phyloP scores from a whole-genome alignment of 192 early-diverging fungal species.

The Diversispora epigaea region DNA sequence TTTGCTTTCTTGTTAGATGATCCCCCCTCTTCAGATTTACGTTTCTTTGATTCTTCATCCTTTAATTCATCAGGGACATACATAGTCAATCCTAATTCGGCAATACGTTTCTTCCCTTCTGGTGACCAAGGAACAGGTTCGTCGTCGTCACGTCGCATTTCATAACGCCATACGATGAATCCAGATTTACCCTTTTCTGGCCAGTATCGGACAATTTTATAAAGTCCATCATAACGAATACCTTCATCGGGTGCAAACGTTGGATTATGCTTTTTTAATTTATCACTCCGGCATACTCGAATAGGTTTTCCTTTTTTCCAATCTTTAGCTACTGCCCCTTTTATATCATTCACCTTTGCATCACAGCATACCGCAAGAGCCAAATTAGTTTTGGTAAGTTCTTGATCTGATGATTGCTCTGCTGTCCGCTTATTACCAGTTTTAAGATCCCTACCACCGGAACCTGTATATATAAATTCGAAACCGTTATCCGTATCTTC shows the following conservation, averaged over 20 bases:
- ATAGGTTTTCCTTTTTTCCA: constrained; percentile 57
- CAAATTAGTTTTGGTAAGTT: constrained; percentile 56
- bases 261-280: constrained; percentile 48
- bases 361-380: constrained; percentile 60
- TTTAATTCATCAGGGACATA: constrained; percentile 26
- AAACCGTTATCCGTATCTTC: constrained; percentile 67
- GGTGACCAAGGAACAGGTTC: constrained; percentile 65
- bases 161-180: constrained; percentile 60
- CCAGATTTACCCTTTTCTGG: constrained; percentile 47
- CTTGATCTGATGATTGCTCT: constrained; percentile 57
- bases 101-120: constrained; percentile 49
- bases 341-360: constrained; percentile 41
- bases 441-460: constrained; percentile 55
- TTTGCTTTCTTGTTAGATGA: not conserved
- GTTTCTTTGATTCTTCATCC: constrained; percentile 18
- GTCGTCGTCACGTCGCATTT: constrained; percentile 62
- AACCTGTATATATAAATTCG: constrained; percentile 68
- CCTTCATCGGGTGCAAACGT: constrained; percentile 55
- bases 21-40: not conserved
- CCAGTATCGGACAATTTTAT: constrained; percentile 68
- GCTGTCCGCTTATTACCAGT: constrained; percentile 54
- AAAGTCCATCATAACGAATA: constrained; percentile 66
- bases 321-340: constrained; percentile 47
- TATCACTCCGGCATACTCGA: constrained; percentile 56
- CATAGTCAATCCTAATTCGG: constrained; percentile 47